Evolutionary conservation across 176 grass and related monocot species (phyloP).

Genomic region (Bonia amplexicaulis): DNA sequence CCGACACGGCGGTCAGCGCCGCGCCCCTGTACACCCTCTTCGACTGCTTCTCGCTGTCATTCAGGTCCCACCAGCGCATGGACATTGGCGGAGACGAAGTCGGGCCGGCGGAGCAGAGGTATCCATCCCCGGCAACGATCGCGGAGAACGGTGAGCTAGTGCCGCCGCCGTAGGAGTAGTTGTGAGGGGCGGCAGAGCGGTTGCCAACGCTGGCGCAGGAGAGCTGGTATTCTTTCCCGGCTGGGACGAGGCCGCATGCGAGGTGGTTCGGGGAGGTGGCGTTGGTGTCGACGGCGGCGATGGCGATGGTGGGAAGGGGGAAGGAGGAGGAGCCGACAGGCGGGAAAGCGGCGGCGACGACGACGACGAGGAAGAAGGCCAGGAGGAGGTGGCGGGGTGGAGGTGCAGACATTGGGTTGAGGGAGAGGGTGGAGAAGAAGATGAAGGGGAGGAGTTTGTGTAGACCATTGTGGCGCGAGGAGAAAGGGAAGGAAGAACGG

Average conservation of each 20-base stretch:
- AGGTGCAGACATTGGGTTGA: conserved; percentile 57
- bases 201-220: conserved; percentile 31
- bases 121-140: conserved; percentile 75
- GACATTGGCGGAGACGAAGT: conserved; percentile 9
- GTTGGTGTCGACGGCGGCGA: conserved; percentile 40
- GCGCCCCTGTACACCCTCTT: conserved; percentile 70
- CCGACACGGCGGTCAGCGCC: conserved; percentile 54
- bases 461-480: conserved; percentile 43
- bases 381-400: neutral
- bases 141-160: conserved; percentile 35
- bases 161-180: conserved; percentile 27
- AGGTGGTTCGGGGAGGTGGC: conserved; percentile 31
- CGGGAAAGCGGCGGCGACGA: conserved; percentile 26
- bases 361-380: neutral
- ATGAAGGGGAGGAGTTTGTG: conserved; percentile 29
- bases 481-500: neutral
- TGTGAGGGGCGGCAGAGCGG: neutral
- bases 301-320: conserved; percentile 64
- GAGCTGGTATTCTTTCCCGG: conserved; percentile 1
- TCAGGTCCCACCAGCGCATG: conserved; percentile 82
- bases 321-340: conserved; percentile 35
- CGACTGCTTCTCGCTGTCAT: neutral
- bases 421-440: conserved; percentile 25
- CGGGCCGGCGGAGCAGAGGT: conserved; percentile 52
- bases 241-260: conserved; percentile 42